Evolutionary conservation across 371 early-diverging fungal genomes (phyloP), one percentile per base, ranked within the genome.

Genomic region (Lichtheimia hyalospora): DNA sequence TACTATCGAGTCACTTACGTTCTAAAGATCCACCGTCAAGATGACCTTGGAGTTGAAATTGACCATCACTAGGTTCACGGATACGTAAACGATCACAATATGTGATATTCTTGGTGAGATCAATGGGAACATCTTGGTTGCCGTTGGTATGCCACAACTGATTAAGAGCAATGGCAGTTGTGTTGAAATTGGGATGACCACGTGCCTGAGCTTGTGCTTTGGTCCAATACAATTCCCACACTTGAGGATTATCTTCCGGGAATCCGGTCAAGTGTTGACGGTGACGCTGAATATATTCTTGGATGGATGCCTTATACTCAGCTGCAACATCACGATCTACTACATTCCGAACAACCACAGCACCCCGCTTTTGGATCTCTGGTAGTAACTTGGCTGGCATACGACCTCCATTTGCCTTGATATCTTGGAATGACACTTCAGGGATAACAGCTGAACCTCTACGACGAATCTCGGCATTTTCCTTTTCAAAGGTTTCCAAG

Each of bases 11-110:
- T 44, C 43, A 23, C 54, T 57, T 63, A 63, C 68, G 60, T 61
- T 78, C 75, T 28, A 74, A 16, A 4, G 75, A 74, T 3, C 73
- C 75, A 52, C 73, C 70, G 46, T 78, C 75, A 42, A 78, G 52
- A 52, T 73, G 78, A 15, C 71, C 75, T 4, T 54, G 65, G n/a
- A 75, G 62, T 16, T 58, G 63, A 51, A 77, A 74, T 14, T 68
- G 62, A 4, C 57, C 40, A 48, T 77, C 67, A 8, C 67, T 67
- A 12, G 73, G 63, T 24, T 63, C 60, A 21, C 73, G 68, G 48
- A 77, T 68, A 49, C 75, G 68, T 43, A 77, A 53, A 14, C 75
- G 73, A 54, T 77, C 78, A 46, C 75, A 74, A 49, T 74, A 74
- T 2, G 59, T 58, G 20, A 77, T 42, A 40, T 74, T 77, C 15